Base-by-base conservation (phyloP, 2,329 filamentous ascomycete species). In the Ophiostoma tasmaniense region DNA sequence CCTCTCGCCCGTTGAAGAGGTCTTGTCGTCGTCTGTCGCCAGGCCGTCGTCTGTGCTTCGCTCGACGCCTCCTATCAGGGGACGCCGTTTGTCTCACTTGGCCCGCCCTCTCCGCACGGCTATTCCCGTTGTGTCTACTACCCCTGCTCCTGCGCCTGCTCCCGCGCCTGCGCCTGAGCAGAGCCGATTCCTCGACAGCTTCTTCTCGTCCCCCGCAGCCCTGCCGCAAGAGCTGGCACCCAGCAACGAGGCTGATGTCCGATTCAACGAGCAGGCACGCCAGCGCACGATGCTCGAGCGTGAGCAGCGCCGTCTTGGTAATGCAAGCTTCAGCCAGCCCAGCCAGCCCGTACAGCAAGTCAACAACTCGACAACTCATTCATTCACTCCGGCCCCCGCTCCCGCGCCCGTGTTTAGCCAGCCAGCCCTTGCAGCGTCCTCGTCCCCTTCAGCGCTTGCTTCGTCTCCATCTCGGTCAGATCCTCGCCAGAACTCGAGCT, bases 191-290 rank as follows among this genome's bases (percentile, higher is more conserved):
- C 68, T 73, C 7, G 72, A 71, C 52, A 68, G 70, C 10, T 87
- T 87, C 74, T 87, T 87, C 74, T 87, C 85, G 0, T 87, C 85
- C 2, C 85, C 85, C 0, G 80, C 81, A 0, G 72, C 75, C 8
- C 72, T 81, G 33, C 80, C 80, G 1, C 73, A 74, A 4, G 74
- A 74, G 66, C 72, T 73, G 30, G 66, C 67, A 1, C 73, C 71
- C 1, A 70, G 71, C 6, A 70, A 70, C 2, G 69, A 71, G 22
- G 11, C 68, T 3, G 70, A 71, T 55, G 70, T 72, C 33, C 35
- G 52, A 25, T 68, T 70, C 30, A 73, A 72, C 13, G 71, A 73
- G 35, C 42, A 69, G 52, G 70, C 68, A 25, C 52, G 71, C 14
- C 55, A 17, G 64, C 28, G 13, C 52, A 39, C 30, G n/a, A 61